Conservation (phyloP, 1,139 yeast species). For the Arxiozyma heterogenica region DNA sequence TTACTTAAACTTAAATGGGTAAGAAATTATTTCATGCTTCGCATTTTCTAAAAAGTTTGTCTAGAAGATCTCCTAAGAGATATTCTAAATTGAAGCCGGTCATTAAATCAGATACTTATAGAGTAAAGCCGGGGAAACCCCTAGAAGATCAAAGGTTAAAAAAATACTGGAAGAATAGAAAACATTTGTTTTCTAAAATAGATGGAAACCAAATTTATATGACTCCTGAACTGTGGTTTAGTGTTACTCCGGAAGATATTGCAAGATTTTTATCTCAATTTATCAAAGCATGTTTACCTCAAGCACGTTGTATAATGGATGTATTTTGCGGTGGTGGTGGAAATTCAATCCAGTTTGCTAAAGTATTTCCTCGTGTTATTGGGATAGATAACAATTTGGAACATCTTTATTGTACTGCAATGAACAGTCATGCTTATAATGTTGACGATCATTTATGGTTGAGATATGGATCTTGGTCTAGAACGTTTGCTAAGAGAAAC, state of each 20-base stretch:
- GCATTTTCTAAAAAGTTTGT: constrained; percentile 9
- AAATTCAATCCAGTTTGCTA: constrained; percentile 75
- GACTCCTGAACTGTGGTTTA: constrained; percentile 75
- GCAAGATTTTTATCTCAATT: constrained; percentile 59
- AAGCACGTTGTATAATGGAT: constrained; percentile 29
- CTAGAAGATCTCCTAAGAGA: constrained; percentile 8
- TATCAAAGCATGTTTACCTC: constrained; percentile 42
- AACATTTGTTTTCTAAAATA: constrained; percentile 17
- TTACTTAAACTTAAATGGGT: not conserved
- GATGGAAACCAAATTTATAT: constrained; percentile 60
- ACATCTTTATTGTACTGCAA: constrained; percentile 56
- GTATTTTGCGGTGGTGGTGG: constrained; percentile 96
- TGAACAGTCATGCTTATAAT: constrained; percentile 66
- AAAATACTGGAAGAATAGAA: constrained; percentile 25
- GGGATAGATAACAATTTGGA: constrained; percentile 59
- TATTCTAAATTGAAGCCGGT: constrained; percentile 9
- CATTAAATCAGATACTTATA: constrained; percentile 12
- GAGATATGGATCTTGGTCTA: constrained; percentile 48
- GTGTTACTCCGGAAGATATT: constrained; percentile 78
- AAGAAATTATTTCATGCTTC: constrained; percentile 8
- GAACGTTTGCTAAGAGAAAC: constrained; percentile 7
- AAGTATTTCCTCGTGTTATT: constrained; percentile 45
- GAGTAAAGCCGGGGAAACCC: constrained; percentile 10
- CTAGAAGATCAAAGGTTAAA: constrained; percentile 12
- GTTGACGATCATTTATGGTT: constrained; percentile 44